These are phyloP conservation scores for Zoysia matrella DNA, from an alignment of 202 grass and related monocot genomes.

Conservation along the genomic window DNA sequence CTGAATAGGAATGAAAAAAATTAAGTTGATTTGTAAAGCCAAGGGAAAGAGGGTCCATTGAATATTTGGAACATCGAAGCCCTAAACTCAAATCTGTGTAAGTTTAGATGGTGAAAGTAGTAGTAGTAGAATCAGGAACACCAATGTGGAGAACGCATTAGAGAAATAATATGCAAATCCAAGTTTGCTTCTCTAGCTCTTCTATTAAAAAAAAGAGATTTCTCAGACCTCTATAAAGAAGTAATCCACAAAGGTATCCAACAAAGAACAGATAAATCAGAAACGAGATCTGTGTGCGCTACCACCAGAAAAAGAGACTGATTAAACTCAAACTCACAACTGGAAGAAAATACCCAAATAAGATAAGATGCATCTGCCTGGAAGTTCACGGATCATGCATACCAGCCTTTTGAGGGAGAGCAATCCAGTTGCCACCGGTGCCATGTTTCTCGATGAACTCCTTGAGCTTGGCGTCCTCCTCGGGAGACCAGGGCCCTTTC, in stretches of 20 bases:
- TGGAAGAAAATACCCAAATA: not conserved
- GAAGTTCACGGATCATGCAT: not conserved
- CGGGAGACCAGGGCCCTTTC: slow-evolving; percentile 88
- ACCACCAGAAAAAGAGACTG: not conserved
- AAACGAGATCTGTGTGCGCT: not conserved
- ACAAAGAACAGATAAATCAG: not conserved
- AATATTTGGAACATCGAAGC: not conserved
- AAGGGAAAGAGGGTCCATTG: not conserved
- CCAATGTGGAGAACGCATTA: not conserved
- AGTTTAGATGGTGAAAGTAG: not conserved
- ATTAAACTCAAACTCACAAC: not conserved
- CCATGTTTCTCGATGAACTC: slow-evolving; percentile 92
- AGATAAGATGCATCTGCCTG: not conserved
- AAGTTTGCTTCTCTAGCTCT: not conserved
- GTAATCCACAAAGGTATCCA: not conserved
- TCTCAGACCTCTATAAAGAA: not conserved
- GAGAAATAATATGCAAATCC: not conserved
- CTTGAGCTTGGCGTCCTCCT: slow-evolving; percentile 88
- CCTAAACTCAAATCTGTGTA: not conserved
- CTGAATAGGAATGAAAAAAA: not conserved
- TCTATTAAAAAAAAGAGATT: not conserved
- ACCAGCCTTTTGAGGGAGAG: slow-evolving; percentile 92
- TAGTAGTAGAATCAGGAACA: not conserved
- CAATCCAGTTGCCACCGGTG: slow-evolving; percentile 89
- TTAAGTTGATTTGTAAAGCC: no score